Evolutionary conservation across 352 stramenopile genomes (phyloP), one percentile per base, ranked within the genome.

Genomic region (Peronospora farinosa): DNA sequence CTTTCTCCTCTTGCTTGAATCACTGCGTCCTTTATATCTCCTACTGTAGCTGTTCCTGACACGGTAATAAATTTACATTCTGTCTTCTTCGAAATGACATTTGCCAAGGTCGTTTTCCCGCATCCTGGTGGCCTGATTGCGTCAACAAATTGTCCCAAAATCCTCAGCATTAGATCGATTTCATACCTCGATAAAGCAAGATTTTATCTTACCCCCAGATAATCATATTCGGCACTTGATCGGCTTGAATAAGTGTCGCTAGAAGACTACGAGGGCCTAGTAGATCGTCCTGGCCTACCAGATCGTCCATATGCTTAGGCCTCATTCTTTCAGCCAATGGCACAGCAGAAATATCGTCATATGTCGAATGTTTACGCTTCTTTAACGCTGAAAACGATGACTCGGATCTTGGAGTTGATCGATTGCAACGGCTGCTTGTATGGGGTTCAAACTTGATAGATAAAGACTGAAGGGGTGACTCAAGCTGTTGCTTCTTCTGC

Each of bases 191-290:
- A 27, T 15, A 39, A 13, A 40, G 11, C n/a, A 56, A 5, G 0
- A 17, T 15, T 0, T 16, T 6, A 11, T 54, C 46, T 11, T 67
- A 88, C 77, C 82, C 78, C 82, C 82, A 92, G 0, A 92, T 56
- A 57, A 92, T 90, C 78, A 92, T 92, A 51, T 86, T 91, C 5
- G 79, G 82, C 48, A 90, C 73, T 55, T 69, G 72, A 48, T 89
- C 72, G 8, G 68, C 67, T 17, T 87, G 56, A 28, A 88, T 85
- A 13, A 92, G 30, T n/a, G 69, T 67, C 13, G 67, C 49, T 2
- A 92, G 46, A 0, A 83, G 63, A 61, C 88, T 90, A 36, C 74
- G 74, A 8, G 70, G 51, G 0, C 71, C 72, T 10, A 88, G 42
- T 6, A 90, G 68, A 42, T 89, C 74, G 6, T 88, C 76, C 35